Evolutionary conservation across 2,329 filamentous ascomycete genomes (phyloP).

Genomic region (Microdochium trichocladiopsis): DNA sequence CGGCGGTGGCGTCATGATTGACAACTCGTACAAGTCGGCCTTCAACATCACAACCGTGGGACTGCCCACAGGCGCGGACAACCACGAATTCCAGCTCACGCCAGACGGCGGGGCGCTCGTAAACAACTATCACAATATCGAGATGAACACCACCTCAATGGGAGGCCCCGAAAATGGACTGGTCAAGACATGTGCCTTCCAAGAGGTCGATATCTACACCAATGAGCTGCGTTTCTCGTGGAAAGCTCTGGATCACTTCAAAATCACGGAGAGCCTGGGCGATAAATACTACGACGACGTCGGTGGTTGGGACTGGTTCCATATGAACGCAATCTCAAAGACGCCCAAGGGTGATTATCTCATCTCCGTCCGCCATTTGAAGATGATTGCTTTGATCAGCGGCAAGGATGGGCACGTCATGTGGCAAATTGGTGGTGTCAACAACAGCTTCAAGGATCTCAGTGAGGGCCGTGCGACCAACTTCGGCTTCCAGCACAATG

Average conservation of each 20-base stretch:
- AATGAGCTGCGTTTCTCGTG: not conserved
- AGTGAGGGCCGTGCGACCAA: conserved; percentile 25
- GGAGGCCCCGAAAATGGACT: not conserved
- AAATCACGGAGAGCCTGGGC: conserved; percentile 8
- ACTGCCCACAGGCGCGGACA: conserved; percentile 2
- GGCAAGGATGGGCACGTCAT: conserved; percentile 22
- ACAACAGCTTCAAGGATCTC: conserved; percentile 28
- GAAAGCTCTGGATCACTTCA: conserved; percentile 7
- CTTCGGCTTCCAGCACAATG: conserved; percentile 31
- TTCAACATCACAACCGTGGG: conserved; percentile 1
- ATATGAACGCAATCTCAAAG: conserved; percentile 29
- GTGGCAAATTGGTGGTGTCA: conserved; percentile 28
- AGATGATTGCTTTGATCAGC: conserved; percentile 20
- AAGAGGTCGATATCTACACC: not conserved
- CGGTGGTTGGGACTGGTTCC: conserved; percentile 27
- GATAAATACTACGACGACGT: conserved; percentile 1
- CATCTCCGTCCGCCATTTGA: conserved; percentile 25
- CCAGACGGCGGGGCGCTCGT: not conserved
- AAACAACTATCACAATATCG: conserved; percentile 1
- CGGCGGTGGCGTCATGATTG: conserved; percentile 1
- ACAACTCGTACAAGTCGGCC: not conserved
- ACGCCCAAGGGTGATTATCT: conserved; percentile 27
- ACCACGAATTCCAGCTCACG: conserved; percentile 3
- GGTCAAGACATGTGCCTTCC: not conserved
- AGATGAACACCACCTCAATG: not conserved